Percentiles rank a stretch among this genome's conserved stretches.
Conservation (phyloP, 176 grass and related monocot genomes). For the Areca catechu region DNA sequence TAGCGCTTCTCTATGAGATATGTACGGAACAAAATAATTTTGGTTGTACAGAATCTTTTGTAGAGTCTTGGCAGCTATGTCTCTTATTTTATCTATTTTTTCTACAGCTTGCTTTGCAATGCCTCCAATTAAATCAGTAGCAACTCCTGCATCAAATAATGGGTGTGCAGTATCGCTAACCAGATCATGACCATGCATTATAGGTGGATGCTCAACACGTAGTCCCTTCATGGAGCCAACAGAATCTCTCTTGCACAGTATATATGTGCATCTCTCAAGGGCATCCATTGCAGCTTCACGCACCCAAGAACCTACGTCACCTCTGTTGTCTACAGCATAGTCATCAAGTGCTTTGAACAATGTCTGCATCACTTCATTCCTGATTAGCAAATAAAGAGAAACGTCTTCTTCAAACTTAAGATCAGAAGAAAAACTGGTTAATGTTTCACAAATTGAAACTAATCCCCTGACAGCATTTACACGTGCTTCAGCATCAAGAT, state of each 20-base stretch:
- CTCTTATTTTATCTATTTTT: constrained; percentile 94
- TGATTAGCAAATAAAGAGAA: constrained; percentile 59
- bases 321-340: constrained; percentile 94
- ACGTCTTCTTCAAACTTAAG: constrained; percentile 23
- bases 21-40: constrained; percentile 47
- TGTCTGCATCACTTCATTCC: constrained; percentile 48
- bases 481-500: constrained; percentile 91
- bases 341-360: constrained; percentile 89
- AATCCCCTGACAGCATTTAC: constrained; percentile 76
- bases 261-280: constrained; percentile 53
- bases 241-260: constrained; percentile 69
- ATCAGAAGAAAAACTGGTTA: constrained; percentile 40
- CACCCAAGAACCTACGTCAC: constrained; percentile 95
- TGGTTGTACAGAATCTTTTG: constrained; percentile 68
- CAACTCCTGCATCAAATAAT: constrained; percentile 59
- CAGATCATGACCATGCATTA: constrained; percentile 12
- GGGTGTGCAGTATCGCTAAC: constrained; percentile 10
- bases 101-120: constrained; percentile 90
- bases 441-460: constrained; percentile 71
- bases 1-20: constrained; percentile 57
- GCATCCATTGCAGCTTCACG: constrained; percentile 98
- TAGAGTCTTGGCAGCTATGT: constrained; percentile 70
- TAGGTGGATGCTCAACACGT: constrained; percentile 9
- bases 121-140: constrained; percentile 54
- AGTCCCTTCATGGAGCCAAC: constrained; percentile 15